These are phyloP conservation scores for Pseudogymnoascus sp. DNA, from an alignment of 2,329 filamentous ascomycete genomes.

Conservation along the genomic window DNA sequence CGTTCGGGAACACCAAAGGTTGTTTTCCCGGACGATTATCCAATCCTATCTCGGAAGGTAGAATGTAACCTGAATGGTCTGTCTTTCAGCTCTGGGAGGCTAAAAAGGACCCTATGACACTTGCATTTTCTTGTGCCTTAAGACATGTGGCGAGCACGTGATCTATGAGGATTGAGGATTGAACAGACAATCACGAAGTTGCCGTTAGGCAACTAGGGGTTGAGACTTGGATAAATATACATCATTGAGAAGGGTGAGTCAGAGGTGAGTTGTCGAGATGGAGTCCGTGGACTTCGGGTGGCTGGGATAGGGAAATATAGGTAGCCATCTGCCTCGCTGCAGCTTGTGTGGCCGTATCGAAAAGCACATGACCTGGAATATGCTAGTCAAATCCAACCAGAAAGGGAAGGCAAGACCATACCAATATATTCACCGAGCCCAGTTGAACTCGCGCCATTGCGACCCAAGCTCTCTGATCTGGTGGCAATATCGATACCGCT, in stretches of 20 bases:
- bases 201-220: neutral
- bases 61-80: neutral
- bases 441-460: constrained; percentile 6
- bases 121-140: neutral
- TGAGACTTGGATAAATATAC: constrained; percentile 4
- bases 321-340: constrained; percentile 3
- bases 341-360: constrained; percentile 4
- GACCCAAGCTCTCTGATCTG: constrained; percentile 8
- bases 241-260: neutral
- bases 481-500: neutral
- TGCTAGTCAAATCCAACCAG: constrained; percentile 4
- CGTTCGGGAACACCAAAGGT: neutral
- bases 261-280: constrained; percentile 2
- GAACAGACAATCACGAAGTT: neutral
- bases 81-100: neutral
- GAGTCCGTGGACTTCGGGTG: neutral
- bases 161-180: constrained; percentile 4
- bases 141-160: neutral
- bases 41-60: neutral
- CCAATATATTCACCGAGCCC: constrained; percentile 1
- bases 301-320: constrained; percentile 6
- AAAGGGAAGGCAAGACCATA: constrained; percentile 5
- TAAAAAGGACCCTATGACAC: neutral
- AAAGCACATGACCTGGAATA: constrained; percentile 4
- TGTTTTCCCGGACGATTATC: constrained; percentile 1